phyloP scores from a whole-genome alignment of 306 rosid species.

The Potentilla sterilis region DNA sequence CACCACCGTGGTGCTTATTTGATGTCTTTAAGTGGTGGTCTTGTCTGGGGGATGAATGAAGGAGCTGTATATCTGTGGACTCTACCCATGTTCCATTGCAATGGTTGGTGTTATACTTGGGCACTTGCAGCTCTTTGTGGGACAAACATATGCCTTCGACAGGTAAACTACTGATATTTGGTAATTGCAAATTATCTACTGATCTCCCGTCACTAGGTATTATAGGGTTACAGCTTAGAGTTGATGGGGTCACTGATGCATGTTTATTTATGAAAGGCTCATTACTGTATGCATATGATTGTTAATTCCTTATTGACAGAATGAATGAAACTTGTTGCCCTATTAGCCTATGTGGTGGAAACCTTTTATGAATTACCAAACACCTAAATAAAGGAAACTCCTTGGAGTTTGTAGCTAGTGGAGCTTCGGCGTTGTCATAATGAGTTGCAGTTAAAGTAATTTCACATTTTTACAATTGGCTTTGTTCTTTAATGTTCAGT shows the following conservation, averaged over 20 bases:
- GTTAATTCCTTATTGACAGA: background rate
- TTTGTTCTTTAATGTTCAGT: background rate
- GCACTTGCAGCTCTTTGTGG: slow-evolving; percentile 82
- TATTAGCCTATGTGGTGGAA: background rate
- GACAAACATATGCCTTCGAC: slow-evolving; percentile 87
- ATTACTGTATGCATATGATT: background rate
- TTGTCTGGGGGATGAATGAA: slow-evolving; percentile 87
- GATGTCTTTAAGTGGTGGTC: slow-evolving; percentile 54
- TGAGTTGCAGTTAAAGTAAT: background rate
- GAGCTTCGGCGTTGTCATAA: background rate
- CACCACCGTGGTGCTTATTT: slow-evolving; percentile 87
- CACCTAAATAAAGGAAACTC: background rate
- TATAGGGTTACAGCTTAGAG: background rate
- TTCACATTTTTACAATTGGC: background rate
- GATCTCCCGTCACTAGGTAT: background rate
- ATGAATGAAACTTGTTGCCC: background rate
- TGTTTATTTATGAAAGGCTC: background rate
- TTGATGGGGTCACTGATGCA: background rate
- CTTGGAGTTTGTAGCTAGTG: slow-evolving; percentile 1
- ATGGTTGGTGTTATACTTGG: slow-evolving; percentile 97
- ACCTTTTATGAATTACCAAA: background rate
- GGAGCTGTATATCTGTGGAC: slow-evolving; percentile 93
- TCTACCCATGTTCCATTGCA: slow-evolving; percentile 95
- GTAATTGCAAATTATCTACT: background rate
- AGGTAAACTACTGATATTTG: slow-evolving; percentile 41